phyloP scores from a whole-genome alignment of 2,329 filamentous ascomycete species.

The Diaporthe helianthi region DNA sequence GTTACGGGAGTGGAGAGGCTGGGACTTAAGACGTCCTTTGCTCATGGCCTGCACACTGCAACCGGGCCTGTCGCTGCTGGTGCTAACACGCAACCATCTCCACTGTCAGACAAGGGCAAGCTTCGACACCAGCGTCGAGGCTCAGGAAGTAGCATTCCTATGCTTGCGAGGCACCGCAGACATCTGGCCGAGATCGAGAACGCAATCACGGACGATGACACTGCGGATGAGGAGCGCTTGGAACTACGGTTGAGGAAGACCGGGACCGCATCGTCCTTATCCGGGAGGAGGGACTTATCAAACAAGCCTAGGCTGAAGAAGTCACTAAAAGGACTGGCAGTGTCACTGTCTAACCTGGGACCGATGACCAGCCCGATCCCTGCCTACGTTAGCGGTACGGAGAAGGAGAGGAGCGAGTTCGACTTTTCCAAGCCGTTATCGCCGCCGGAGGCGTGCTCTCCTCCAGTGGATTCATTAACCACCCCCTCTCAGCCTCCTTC shows the following conservation, averaged over 20 bases:
- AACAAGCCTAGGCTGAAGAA: conserved; percentile 39
- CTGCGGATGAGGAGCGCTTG: conserved; percentile 40
- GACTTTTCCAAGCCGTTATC: conserved; percentile 38
- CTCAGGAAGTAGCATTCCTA: conserved; percentile 57
- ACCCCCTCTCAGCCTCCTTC: background rate
- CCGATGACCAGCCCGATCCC: conserved; percentile 34
- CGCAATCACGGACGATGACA: conserved; percentile 45
- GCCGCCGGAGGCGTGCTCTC: background rate
- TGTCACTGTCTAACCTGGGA: conserved; percentile 30
- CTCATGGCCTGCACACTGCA: conserved; percentile 34
- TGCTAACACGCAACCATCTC: conserved; percentile 14
- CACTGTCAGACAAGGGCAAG: conserved; percentile 15
- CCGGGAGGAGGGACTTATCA: background rate
- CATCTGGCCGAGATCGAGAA: conserved; percentile 47
- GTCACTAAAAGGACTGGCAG: conserved; percentile 37
- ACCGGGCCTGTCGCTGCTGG: conserved; percentile 28
- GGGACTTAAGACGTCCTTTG: conserved; percentile 28
- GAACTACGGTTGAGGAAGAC: conserved; percentile 37
- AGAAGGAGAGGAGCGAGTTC: conserved; percentile 29
- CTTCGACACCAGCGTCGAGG: conserved; percentile 50
- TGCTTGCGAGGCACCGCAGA: conserved; percentile 46
- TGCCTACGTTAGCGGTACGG: background rate
- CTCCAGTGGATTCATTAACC: background rate
- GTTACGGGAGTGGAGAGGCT: conserved; percentile 45
- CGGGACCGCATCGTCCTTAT: background rate